A percentile compares a stretch with the other conserved stretches of the same genome.
Conservation (phyloP, 768 basidiomycete genomes). For the Dictyophora rubrovolvata region DNA sequence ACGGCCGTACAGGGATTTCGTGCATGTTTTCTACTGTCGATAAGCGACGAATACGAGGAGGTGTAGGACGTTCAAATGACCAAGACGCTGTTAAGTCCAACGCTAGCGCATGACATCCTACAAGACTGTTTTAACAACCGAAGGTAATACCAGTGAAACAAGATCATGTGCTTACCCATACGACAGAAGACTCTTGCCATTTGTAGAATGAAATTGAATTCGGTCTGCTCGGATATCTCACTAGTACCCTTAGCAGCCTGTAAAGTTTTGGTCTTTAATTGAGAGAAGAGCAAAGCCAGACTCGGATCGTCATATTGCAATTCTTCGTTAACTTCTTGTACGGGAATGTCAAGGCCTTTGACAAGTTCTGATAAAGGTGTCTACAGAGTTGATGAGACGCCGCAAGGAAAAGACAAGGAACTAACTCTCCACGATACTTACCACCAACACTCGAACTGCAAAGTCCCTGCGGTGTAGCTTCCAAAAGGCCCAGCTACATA, state of each 20-base stretch:
- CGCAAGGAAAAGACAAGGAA: not conserved
- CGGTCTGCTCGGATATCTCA: constrained; percentile 76
- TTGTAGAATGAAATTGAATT: constrained; percentile 94
- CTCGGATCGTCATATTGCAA: constrained; percentile 92
- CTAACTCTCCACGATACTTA: constrained; percentile 33
- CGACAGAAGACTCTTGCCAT: constrained; percentile 87
- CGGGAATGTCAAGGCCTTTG: constrained; percentile 34
- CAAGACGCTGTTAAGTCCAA: constrained; percentile 83
- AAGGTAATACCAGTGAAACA: not conserved
- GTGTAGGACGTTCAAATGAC: constrained; percentile 79
- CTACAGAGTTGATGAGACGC: constrained; percentile 24
- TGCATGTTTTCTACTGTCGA: constrained; percentile 5
- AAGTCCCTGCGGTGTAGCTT: constrained; percentile 77
- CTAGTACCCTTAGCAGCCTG: constrained; percentile 91
- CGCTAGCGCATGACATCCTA: constrained; percentile 89
- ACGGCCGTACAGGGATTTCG: constrained; percentile 24
- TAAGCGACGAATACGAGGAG: constrained; percentile 16
- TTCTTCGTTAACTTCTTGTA: constrained; percentile 57
- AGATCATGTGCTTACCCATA: constrained; percentile 58
- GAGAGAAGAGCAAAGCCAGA: constrained; percentile 80
- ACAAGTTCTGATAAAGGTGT: constrained; percentile 72
- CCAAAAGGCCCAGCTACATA: constrained; percentile 97
- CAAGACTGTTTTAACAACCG: not conserved
- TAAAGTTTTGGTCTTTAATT: constrained; percentile 80
- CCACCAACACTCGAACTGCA: constrained; percentile 82